These are phyloP conservation scores for Trichophyton simii DNA, from an alignment of 2,329 filamentous ascomycete genomes.

Conservation along the genomic window DNA sequence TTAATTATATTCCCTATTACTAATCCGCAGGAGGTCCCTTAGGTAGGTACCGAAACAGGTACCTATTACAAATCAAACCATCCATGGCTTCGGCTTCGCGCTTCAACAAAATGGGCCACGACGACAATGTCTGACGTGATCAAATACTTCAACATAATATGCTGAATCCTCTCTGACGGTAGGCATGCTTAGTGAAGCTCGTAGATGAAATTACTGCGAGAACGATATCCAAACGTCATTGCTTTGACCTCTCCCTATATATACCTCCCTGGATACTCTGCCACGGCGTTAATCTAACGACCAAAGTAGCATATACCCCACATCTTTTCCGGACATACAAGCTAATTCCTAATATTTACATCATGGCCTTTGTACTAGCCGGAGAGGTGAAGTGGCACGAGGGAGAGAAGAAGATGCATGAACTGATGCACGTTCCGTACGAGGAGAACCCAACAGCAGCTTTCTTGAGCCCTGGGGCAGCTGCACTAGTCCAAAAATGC, in stretches of 20 bases:
- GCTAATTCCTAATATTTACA: too few species aligned
- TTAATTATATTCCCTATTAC: too few species aligned
- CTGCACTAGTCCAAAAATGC: conserved; percentile 46
- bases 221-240: not conserved
- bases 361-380: conserved; percentile 17
- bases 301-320: not conserved
- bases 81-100: not conserved
- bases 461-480: conserved; percentile 50
- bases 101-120: not conserved
- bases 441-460: conserved; percentile 54
- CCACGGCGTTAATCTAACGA: not conserved
- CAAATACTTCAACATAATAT: not conserved
- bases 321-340: too few species aligned
- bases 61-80: not conserved
- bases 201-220: too few species aligned
- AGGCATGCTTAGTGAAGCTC: not conserved
- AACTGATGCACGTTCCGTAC: conserved; percentile 46
- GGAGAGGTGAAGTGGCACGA: conserved; percentile 41
- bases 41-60: too few species aligned
- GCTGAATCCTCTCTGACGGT: not conserved
- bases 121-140: not conserved
- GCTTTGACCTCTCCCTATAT: not conserved
- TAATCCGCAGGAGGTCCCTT: too few species aligned
- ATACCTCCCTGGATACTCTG: not conserved
- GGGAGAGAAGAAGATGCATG: conserved; percentile 55